Percentiles rank a stretch among this genome's conserved stretches.
phyloP scores from a whole-genome alignment of 805 yeast species.

The Saitoella complicata region DNA sequence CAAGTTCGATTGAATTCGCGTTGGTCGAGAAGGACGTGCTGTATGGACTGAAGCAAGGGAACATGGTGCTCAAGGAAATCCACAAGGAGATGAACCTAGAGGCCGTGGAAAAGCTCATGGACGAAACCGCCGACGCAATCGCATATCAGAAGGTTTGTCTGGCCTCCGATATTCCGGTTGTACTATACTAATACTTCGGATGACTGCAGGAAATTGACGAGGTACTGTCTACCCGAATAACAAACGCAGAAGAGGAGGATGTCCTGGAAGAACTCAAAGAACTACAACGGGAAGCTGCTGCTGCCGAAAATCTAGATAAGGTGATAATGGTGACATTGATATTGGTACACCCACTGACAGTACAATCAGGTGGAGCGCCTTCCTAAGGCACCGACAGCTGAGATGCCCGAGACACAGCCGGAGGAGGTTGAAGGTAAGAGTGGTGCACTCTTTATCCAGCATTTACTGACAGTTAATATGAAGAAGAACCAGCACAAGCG shows the following conservation, averaged over 20 bases:
- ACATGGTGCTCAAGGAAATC: conserved; percentile 52
- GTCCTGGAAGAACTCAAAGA: conserved; percentile 18
- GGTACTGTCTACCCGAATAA: conserved; percentile 22
- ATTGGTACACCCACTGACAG: conserved; percentile 1
- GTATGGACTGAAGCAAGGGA: conserved; percentile 68
- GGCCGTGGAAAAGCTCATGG: conserved; percentile 66
- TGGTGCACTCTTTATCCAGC: no score
- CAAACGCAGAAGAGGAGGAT: conserved; percentile 24
- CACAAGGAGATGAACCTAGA: conserved; percentile 67
- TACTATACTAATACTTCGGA: conserved; percentile 17
- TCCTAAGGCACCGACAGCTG: conserved; percentile 5
- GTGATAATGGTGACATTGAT: conserved; percentile 17
- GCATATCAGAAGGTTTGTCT: conserved; percentile 46
- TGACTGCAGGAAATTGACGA: conserved; percentile 21
- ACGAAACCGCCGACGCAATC: conserved; percentile 68
- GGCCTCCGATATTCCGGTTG: conserved; percentile 16
- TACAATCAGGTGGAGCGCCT: conserved; percentile 4
- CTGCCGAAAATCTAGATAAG: conserved; percentile 5
- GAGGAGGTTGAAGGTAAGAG: no score
- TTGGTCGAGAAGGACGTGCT: conserved; percentile 73
- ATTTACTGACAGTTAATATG: no score
- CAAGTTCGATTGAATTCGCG: conserved; percentile 57
- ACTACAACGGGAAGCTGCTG: conserved; percentile 17
- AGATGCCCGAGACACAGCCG: conserved; percentile 9
- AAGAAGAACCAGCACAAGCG: no score